Evolutionary conservation across 2,329 filamentous ascomycete genomes (phyloP).

Genomic region (Samsoniella hepiali): DNA sequence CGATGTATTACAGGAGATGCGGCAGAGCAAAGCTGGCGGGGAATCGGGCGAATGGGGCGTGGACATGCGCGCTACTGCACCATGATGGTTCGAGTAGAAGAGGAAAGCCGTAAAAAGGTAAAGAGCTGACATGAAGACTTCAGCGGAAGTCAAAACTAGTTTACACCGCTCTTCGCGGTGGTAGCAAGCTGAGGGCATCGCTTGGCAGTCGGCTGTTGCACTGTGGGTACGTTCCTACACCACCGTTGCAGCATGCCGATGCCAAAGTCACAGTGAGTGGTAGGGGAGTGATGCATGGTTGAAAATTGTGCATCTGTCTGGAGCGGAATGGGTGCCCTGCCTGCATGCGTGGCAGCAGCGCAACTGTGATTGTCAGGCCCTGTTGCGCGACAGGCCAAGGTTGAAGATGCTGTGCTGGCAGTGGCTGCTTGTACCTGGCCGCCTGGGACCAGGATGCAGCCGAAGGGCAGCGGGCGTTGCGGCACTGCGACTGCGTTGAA

Average conservation of each 20-base stretch:
- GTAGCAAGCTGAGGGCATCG: not conserved
- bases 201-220: not conserved
- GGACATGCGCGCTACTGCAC: not conserved
- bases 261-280: not conserved
- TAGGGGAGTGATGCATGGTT: not conserved
- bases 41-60: not conserved
- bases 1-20: not conserved
- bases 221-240: not conserved
- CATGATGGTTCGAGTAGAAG: not conserved
- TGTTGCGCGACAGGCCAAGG: no score
- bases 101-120: not conserved
- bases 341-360: not conserved
- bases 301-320: not conserved
- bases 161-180: slow-evolving; percentile 9
- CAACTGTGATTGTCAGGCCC: not conserved
- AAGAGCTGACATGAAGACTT: not conserved
- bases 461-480: not conserved
- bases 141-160: not conserved
- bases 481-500: not conserved
- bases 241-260: no score
- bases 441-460: not conserved
- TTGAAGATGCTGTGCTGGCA: not conserved
- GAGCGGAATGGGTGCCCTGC: not conserved
- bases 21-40: not conserved
- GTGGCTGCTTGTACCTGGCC: not conserved